phyloP scores from a whole-genome alignment of 345 rosid genomes.

The Lepidium aucheri region DNA sequence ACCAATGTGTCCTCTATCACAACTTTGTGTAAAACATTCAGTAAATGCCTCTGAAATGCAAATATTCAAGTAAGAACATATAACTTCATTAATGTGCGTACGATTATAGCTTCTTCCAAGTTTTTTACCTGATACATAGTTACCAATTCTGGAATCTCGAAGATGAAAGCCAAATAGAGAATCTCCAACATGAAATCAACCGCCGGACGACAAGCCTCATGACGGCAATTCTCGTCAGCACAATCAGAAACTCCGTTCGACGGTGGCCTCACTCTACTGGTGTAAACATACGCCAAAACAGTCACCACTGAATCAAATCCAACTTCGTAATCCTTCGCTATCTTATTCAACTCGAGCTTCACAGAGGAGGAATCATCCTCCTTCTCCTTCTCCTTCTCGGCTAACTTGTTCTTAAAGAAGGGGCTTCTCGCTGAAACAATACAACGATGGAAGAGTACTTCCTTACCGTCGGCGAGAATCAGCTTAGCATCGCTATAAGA shows the following conservation, averaged over 20 bases:
- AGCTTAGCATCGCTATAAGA: conserved; percentile 65
- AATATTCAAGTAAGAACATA: neutral
- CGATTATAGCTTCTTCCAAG: neutral
- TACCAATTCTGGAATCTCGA: conserved; percentile 53
- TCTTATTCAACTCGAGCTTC: conserved; percentile 49
- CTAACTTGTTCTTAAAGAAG: conserved; percentile 46
- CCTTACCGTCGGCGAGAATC: conserved; percentile 37
- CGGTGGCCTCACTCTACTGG: conserved; percentile 55
- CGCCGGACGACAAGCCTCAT: conserved; percentile 65
- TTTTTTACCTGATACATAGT: conserved; percentile 60
- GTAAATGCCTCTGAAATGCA: conserved; percentile 45
- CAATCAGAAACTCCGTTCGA: conserved; percentile 49
- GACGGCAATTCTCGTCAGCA: conserved; percentile 64
- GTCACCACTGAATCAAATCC: conserved; percentile 49
- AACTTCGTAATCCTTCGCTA: conserved; percentile 48
- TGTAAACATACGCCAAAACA: conserved; percentile 60
- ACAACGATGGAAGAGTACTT: conserved; percentile 71
- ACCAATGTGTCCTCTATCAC: conserved; percentile 53
- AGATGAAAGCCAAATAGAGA: conserved; percentile 54
- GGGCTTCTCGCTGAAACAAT: conserved; percentile 55
- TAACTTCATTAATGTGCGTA: neutral
- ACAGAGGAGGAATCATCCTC: conserved; percentile 6
- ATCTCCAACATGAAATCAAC: conserved; percentile 62
- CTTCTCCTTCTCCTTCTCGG: conserved; percentile 26
- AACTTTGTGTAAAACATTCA: conserved; percentile 54